Base-by-base conservation (phyloP, 805 yeast genomes). In the Wickerhamomyces queroliae region DNA sequence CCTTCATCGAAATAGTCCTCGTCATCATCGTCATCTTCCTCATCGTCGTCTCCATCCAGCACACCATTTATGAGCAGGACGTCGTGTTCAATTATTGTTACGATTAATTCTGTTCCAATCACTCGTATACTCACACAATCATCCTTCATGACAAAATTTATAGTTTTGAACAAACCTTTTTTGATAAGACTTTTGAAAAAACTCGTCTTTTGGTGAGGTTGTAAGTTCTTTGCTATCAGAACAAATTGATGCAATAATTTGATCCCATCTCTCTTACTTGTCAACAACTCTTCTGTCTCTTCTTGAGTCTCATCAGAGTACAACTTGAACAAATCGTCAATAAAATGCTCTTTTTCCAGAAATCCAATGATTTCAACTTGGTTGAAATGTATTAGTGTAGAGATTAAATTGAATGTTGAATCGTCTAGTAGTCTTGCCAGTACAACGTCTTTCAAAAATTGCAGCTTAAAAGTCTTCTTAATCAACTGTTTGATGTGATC, bases 401-500 rank as follows among this genome's bases (percentile, higher is more conserved):
- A 66, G 27, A 93, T 69, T 42, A 83, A 64, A 45, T 74, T 76
- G 53, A 80, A 78, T 5, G 89, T 74, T 33, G 80, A 76, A 56
- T 91, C 98, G 57, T 91, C 98, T 35, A 91, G 58, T 31, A 82
- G 64, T 38, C 96, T 67, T 4, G 93, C 90, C 21, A 91, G 62
- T 2, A 86, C 95, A 16, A 87, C 95, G 58, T 91, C 96, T 57
- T 84, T 84, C 36, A 93, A 64, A 56, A 85, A 87, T 53, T 83
- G 90, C 40, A 89, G 66, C 41, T 86, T 70, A 56, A 81, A 87
- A 29, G 93, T 89, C 52, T 78, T 78, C 40, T 80, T 78, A 41
- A 90, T 82, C 37, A 83, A 70, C 6, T 63, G 58, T 43, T 72
- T 67, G 13, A 78, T 67, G 3, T 66, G 63, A 2, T 63, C 61